Evolutionary conservation across 768 basidiomycete species (phyloP).

Genomic region (Suillus decipiens): DNA sequence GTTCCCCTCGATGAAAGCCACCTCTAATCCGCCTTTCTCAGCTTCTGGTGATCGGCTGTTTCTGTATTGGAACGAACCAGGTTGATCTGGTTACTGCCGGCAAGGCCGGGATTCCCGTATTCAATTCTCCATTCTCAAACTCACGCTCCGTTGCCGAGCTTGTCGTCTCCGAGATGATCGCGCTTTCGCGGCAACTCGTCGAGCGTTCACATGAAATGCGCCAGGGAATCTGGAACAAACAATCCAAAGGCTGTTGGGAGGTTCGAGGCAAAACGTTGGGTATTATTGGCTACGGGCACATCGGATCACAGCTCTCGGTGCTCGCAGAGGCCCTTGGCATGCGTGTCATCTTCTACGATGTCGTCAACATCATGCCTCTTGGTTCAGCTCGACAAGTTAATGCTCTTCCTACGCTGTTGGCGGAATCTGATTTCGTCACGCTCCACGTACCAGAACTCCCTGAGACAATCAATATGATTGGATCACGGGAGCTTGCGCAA

Average conservation of each 20-base stretch:
- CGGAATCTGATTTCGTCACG: slow-evolving; percentile 88
- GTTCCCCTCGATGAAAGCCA: background rate
- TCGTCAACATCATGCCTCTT: slow-evolving; percentile 96
- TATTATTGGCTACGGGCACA: slow-evolving; percentile 98
- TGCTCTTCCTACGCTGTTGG: slow-evolving; percentile 69
- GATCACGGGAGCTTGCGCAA: slow-evolving; percentile 66
- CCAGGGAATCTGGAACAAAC: slow-evolving; percentile 96
- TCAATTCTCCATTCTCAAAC: slow-evolving; percentile 99
- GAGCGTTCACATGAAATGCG: slow-evolving; percentile 89
- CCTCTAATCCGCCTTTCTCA: slow-evolving; percentile 33
- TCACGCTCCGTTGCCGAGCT: slow-evolving; percentile 99
- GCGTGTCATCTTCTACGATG: slow-evolving; percentile 93
- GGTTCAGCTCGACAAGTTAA: slow-evolving; percentile 92
- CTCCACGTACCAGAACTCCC: slow-evolving; percentile 96
- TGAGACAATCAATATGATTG: slow-evolving; percentile 96
- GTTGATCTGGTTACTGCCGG: slow-evolving; percentile 87
- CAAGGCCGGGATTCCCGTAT: slow-evolving; percentile 91
- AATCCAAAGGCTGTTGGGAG: slow-evolving; percentile 98
- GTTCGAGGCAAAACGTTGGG: slow-evolving; percentile 96
- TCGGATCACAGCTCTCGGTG: slow-evolving; percentile 95
- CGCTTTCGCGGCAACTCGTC: slow-evolving; percentile 90
- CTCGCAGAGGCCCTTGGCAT: slow-evolving; percentile 96
- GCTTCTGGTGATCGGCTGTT: slow-evolving; percentile 96
- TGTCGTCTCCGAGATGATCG: slow-evolving; percentile 91
- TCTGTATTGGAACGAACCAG: slow-evolving; percentile 99